Conservation (phyloP, 306 rosid species). For the Benincasa hispida region DNA sequence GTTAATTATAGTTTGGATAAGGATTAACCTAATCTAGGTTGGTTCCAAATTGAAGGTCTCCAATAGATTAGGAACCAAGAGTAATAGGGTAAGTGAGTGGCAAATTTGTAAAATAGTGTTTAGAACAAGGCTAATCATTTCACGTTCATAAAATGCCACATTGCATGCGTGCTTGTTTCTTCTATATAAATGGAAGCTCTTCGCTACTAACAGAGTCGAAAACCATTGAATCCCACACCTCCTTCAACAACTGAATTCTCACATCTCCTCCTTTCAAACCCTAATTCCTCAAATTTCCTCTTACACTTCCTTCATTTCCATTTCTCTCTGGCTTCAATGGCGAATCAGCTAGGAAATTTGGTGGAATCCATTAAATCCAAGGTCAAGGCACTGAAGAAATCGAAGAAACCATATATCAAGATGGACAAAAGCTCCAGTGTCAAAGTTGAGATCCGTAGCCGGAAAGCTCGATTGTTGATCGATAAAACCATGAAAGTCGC, state of each 20-base stretch:
- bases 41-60: neutral
- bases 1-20: neutral
- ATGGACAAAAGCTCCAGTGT: conserved; percentile 94
- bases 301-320: neutral
- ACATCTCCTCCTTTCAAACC: neutral
- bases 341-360: conserved; percentile 46
- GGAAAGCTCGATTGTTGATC: conserved; percentile 64
- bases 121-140: neutral
- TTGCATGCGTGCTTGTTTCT: neutral
- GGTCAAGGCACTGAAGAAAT: conserved; percentile 46
- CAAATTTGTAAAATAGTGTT: neutral
- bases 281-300: neutral
- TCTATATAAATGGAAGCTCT: neutral
- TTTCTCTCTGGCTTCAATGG: conserved; percentile 19
- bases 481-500: conserved; percentile 81
- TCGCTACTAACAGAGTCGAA: neutral
- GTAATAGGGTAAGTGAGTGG: neutral
- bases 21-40: neutral
- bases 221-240: neutral
- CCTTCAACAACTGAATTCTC: neutral
- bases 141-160: neutral
- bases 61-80: neutral
- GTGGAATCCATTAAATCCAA: conserved; percentile 75
- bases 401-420: conserved; percentile 58
- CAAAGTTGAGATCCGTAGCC: conserved; percentile 87